These are phyloP conservation scores for Monilinia laxa DNA, from an alignment of 2,329 filamentous ascomycete species.

Conservation along the genomic window DNA sequence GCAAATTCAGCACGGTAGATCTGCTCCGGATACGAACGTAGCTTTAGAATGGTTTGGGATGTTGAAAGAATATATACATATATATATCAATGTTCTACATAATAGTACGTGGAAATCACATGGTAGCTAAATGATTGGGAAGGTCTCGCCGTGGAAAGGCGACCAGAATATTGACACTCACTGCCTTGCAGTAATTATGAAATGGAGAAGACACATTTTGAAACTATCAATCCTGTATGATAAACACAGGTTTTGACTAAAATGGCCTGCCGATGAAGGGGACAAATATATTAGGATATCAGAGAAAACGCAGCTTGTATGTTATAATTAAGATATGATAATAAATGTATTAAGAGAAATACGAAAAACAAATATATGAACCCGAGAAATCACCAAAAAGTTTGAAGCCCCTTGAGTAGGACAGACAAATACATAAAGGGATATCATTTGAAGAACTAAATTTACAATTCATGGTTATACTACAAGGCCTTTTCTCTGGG, in stretches of 20 bases:
- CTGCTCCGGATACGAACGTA: neutral
- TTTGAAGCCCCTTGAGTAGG: too few relatives aligned
- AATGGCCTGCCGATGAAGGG: neutral
- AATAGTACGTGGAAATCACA: neutral
- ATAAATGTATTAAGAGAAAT: neutral
- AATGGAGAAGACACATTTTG: neutral
- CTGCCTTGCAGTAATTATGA: neutral
- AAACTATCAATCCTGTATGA: neutral
- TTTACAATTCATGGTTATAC: neutral
- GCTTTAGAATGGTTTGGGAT: neutral
- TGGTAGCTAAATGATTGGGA: neutral
- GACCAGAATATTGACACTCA: neutral
- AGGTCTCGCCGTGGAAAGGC: too few relatives aligned
- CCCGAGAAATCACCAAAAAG: neutral
- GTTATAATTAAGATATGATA: neutral
- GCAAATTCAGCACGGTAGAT: neutral
- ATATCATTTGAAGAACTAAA: neutral
- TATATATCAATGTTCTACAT: too few relatives aligned
- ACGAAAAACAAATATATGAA: neutral
- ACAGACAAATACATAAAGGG: neutral
- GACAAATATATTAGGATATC: neutral
- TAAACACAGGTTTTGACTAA: neutral
- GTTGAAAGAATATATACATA: too few relatives aligned
- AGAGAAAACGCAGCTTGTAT: neutral
- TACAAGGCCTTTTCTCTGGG: constrained; percentile 49